Evolutionary conservation across 805 yeast genomes (phyloP), one percentile per base, ranked within the genome.

Genomic region (Kurtzmaniella cleridarum): DNA sequence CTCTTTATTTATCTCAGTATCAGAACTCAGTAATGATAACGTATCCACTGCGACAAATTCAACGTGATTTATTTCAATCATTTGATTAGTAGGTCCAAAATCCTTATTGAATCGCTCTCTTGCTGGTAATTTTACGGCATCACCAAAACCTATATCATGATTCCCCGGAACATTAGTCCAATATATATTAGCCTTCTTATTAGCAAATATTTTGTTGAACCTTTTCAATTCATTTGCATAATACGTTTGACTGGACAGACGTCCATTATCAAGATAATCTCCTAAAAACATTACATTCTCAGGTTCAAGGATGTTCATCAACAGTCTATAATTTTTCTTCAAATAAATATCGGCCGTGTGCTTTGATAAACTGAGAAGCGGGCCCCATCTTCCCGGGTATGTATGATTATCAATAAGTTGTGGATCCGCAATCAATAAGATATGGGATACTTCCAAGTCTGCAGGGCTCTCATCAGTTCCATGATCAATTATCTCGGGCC

Each of bases 141-240:
- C 79, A 8, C 91, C 96, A 61, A 83, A 88, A 0, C 99, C 99
- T 43, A 95, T 86, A 57, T 93, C 99, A 59, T 93, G 99, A 54
- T 93, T 93, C 2, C 98, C 99, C 0, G 96, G 95, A 1, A 65
- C 47, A 40, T 64, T 61, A 12, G 54, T 49, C 42, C 60, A 60
- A 51, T 54, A 54, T 41, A 54, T 61, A 26, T 45, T 40, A 24
- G 56, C 60, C 32, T 44, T 51, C 11, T 32, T 37, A n/a, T 41
- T 35, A 27, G 43, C 46, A 45, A 68, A 68, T 3, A 68, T 60
- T 6, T 44, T 39, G 26, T 57, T 52, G 47, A 68, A 68, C 30
- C 74, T 55, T 18, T 42, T 34, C 29, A 49, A 45, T 45, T 68
- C 59, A 6, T 38, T 34, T 6, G 44, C 35, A 41, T 54, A 68